Percentiles rank a stretch among this genome's conserved stretches.
phyloP scores from a whole-genome alignment of 176 grass and related monocot genomes.

The Oryza brachyantha region DNA sequence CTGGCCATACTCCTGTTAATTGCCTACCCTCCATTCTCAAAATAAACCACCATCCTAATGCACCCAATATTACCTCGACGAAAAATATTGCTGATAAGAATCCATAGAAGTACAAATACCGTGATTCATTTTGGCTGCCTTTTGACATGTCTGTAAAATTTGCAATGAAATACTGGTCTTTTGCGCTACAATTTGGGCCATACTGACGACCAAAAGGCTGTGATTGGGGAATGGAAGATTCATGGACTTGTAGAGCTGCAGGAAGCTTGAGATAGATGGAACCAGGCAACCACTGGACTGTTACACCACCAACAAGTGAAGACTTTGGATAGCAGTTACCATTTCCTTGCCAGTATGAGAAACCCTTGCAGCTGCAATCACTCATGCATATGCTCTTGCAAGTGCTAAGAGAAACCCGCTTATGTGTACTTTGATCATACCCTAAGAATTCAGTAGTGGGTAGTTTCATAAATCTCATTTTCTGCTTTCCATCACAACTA shows the following conservation, averaged over 20 bases:
- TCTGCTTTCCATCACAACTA: conserved; percentile 20
- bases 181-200: neutral
- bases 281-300: neutral
- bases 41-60: conserved; percentile 37
- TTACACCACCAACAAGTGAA: conserved; percentile 13
- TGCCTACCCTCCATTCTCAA: conserved; percentile 7
- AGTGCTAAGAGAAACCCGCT: neutral
- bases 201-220: conserved; percentile 27
- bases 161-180: neutral
- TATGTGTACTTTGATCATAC: neutral
- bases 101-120: conserved; percentile 29
- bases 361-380: conserved; percentile 31
- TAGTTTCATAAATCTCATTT: conserved; percentile 24
- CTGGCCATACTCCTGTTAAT: conserved; percentile 39
- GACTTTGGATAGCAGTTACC: conserved; percentile 26
- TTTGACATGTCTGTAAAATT: neutral
- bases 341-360: conserved; percentile 18
- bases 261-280: conserved; percentile 38
- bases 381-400: conserved; percentile 33
- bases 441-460: conserved; percentile 19
- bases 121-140: neutral
- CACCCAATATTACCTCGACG: conserved; percentile 27
- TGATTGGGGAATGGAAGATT: conserved; percentile 33
- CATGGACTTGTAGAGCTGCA: neutral
- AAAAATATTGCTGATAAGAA: conserved; percentile 49